Evolutionary conservation across 495 filamentous ascomycete genomes (phyloP).

Genomic region (Extremus antarcticus): DNA sequence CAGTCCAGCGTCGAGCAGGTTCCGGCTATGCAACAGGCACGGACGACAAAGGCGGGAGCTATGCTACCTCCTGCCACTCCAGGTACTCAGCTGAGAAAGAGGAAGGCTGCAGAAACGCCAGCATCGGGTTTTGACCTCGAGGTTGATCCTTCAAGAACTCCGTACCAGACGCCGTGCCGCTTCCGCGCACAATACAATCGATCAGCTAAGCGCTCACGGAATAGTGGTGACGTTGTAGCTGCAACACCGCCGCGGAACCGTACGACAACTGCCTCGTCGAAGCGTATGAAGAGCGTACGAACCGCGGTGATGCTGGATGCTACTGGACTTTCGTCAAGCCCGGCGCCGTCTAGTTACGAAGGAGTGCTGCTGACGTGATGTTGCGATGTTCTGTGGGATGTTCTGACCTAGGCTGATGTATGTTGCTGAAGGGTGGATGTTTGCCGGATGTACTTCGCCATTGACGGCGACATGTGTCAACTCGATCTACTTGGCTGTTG

Average conservation of each 20-base stretch:
- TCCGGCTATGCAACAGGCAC: background rate
- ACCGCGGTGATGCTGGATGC: constrained; percentile 9
- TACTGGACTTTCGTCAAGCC: constrained; percentile 9
- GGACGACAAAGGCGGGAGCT: constrained; percentile 1
- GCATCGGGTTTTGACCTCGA: constrained; percentile 6
- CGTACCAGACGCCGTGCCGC: constrained; percentile 9
- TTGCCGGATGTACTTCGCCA: background rate
- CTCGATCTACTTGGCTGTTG: no score
- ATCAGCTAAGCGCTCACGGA: background rate
- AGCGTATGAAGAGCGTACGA: constrained; percentile 6
- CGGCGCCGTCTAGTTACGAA: background rate
- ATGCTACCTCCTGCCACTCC: constrained; percentile 18
- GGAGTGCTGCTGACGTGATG: background rate
- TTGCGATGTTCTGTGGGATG: no score
- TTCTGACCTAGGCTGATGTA: background rate
- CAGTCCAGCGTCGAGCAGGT: background rate
- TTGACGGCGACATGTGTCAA: no score
- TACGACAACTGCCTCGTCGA: background rate
- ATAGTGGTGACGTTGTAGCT: background rate
- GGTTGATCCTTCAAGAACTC: constrained; percentile 3
- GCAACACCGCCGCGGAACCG: background rate
- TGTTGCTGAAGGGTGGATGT: background rate
- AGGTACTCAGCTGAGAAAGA: background rate
- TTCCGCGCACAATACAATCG: no score
- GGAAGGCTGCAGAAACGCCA: constrained; percentile 4